Conservation (phyloP, 768 basidiomycete genomes). For the Termitomyces sp. region DNA sequence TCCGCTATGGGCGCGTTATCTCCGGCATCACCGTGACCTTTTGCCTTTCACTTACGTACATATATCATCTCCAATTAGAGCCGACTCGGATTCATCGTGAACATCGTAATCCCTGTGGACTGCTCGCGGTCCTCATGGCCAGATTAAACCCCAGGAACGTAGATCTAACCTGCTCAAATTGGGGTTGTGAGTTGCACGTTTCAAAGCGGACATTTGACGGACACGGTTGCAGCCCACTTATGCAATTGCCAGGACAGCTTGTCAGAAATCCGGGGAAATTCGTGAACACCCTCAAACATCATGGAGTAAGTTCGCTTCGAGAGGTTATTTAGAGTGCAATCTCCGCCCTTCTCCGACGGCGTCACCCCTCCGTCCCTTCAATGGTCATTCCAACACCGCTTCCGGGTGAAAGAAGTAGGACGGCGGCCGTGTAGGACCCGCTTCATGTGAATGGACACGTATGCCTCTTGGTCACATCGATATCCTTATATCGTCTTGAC, state of each 20-base stretch:
- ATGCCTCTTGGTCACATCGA: not conserved
- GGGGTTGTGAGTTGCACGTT: no score
- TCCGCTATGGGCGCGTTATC: slow-evolving; percentile 6
- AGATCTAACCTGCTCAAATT: not conserved
- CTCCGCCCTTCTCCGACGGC: not conserved
- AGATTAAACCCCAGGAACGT: not conserved
- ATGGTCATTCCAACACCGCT: not conserved
- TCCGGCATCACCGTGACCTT: slow-evolving; percentile 8
- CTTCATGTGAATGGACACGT: not conserved
- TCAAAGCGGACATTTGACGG: not conserved
- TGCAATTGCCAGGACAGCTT: not conserved
- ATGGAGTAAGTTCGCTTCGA: not conserved
- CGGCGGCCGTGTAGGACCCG: not conserved
- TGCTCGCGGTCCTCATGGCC: not conserved
- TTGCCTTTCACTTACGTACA: not conserved
- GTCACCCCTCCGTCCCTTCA: not conserved
- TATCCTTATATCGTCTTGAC: not conserved
- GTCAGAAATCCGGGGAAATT: not conserved
- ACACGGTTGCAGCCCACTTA: no score
- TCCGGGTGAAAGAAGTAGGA: not conserved
- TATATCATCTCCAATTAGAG: not conserved
- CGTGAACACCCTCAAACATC: not conserved
- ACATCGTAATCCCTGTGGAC: not conserved
- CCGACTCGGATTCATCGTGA: not conserved
- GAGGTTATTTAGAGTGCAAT: not conserved